Evolutionary conservation across 352 stramenopile genomes (phyloP).

Genomic region (Phytophthora citricola): DNA sequence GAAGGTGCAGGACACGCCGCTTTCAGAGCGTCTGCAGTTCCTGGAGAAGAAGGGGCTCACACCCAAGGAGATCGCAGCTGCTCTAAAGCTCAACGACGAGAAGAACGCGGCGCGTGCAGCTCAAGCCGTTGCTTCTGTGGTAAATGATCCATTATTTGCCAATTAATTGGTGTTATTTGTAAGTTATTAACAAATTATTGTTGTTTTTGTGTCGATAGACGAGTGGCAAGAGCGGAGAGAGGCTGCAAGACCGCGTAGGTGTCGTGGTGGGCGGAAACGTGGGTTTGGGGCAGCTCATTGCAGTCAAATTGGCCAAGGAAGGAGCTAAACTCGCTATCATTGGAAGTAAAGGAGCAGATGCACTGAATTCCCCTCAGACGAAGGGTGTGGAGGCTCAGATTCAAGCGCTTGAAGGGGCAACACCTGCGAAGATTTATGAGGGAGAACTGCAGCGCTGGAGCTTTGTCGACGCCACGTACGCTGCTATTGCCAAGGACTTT

Average conservation of each 20-base stretch:
- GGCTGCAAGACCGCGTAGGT: conserved; percentile 62
- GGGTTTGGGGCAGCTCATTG: conserved; percentile 65
- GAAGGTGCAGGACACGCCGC: conserved; percentile 77
- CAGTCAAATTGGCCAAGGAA: conserved; percentile 67
- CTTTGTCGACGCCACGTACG: conserved; percentile 60
- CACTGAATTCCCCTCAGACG: conserved; percentile 19
- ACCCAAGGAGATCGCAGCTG: conserved; percentile 66
- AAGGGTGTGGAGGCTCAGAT: conserved; percentile 59
- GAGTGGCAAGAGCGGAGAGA: conserved; percentile 57
- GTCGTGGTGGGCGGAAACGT: conserved; percentile 70
- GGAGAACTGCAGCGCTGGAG: conserved; percentile 58
- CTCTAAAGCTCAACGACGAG: conserved; percentile 75
- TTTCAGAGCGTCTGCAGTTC: conserved; percentile 75
- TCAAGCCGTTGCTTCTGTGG: conserved; percentile 69
- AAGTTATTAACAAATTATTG: conserved; percentile 6
- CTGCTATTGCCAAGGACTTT: conserved; percentile 48
- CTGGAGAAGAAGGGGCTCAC: conserved; percentile 83
- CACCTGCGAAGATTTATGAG: conserved; percentile 44
- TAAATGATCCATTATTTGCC: conserved; percentile 14
- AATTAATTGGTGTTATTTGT: not conserved
- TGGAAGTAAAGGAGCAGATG: conserved; percentile 34
- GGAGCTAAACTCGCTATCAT: conserved; percentile 63
- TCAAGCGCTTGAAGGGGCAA: conserved; percentile 19
- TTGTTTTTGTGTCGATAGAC: conserved; percentile 41
- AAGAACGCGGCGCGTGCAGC: conserved; percentile 54